These are phyloP conservation scores for Leucocoprinus leucothites DNA, from an alignment of 768 basidiomycete genomes.

Conservation along the genomic window DNA sequence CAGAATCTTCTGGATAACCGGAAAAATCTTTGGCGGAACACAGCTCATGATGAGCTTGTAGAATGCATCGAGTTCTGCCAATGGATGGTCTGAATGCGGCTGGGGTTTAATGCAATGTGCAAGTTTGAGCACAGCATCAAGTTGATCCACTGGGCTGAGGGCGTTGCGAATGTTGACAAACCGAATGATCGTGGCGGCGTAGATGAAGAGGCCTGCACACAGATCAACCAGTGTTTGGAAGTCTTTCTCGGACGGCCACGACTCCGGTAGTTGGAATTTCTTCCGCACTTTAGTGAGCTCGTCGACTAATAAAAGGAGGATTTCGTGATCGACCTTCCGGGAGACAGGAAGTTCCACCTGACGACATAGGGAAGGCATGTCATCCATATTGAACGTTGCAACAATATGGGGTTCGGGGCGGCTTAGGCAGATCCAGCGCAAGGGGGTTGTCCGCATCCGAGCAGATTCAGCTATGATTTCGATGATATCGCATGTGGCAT, in stretches of 20 bases:
- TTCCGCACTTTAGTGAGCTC: slow-evolving; percentile 1
- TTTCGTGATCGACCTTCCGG: slow-evolving; percentile 10
- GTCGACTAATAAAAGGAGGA: slow-evolving; percentile 9
- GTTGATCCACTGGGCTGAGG: neutral
- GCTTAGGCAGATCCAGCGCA: neutral
- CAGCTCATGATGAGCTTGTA: too few relatives aligned
- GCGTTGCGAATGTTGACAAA: slow-evolving; percentile 9
- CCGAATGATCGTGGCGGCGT: slow-evolving; percentile 7
- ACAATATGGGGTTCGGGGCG: slow-evolving; percentile 4
- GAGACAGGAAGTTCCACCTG: slow-evolving; percentile 8
- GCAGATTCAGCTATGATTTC: neutral
- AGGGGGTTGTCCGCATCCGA: neutral
- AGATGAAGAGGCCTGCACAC: slow-evolving; percentile 9
- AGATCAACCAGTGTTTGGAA: slow-evolving; percentile 1
- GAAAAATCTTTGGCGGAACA: too few relatives aligned
- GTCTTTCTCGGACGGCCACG: slow-evolving; percentile 9
- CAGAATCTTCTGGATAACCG: too few relatives aligned
- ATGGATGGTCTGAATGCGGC: too few relatives aligned
- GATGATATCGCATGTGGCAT: neutral
- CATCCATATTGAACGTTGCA: neutral
- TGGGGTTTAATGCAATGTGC: too few relatives aligned
- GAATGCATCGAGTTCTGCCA: too few relatives aligned
- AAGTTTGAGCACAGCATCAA: neutral
- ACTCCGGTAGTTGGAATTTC: neutral
- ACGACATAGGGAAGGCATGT: neutral